Base-by-base conservation (phyloP, 2,329 filamentous ascomycete genomes). In the Fusarium subtropicale region DNA sequence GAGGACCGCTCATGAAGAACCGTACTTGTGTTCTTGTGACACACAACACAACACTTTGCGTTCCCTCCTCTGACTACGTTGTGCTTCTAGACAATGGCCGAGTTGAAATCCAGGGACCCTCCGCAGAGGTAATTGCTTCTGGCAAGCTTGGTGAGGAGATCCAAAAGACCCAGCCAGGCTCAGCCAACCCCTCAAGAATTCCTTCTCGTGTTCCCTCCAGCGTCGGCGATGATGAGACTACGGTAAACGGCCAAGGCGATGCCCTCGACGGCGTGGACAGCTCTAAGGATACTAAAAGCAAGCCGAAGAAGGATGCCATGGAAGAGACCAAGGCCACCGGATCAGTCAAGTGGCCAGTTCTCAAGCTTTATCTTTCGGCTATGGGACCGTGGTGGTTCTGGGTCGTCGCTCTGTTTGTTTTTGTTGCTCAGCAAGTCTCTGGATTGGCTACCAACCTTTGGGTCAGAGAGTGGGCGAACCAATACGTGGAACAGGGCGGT, bases 361-460 rank as follows among this genome's bases (percentile, higher is more conserved):
- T 99, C 74, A 83, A 89, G 64, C 88, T 97, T 76, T 99, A 99
- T 77, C 86, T 99, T 20, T 82, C 81, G 62, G 88, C 94, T 68
- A 99, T 99, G 96, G 96, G 96, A n/a, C 86, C 91, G 7, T 97
- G 94, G 93, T 94, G 93, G 86, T 99, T 97, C 82, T 99, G 96
- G 96, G 79, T 91, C 48, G 82, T 92, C 36, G 92, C 94, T 22
- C 81, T 90, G 16, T 71, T 90, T 7, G 90, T 94, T 38, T 98
- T 99, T 76, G 85, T 86, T 30, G 82, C 91, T 45, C 94, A 97
- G 77, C 96, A 99, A 77, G 78, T 97, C 34, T 91, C 92, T 6
- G 92, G 92, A 26, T 91, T 98, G 4, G 93, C 91, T 1, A 97
- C 94, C 36, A 97, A 96, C 74, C 81, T 97, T 52, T 99, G 96